phyloP scores from a whole-genome alignment of 768 basidiomycete genomes.

The Boletus speciosus region DNA sequence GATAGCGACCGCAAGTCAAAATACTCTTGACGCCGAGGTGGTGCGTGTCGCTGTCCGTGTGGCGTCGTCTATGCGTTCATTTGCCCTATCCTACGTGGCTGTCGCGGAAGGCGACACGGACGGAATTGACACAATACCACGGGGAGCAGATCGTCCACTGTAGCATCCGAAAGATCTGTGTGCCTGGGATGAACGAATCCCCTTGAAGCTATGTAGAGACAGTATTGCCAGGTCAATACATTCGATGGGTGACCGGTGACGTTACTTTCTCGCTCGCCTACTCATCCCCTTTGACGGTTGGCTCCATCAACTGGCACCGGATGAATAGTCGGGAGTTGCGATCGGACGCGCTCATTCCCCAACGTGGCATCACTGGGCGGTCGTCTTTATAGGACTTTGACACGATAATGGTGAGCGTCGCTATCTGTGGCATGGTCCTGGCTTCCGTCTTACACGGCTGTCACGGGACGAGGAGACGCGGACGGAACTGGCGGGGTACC shows the following conservation, averaged over 20 bases:
- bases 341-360: neutral
- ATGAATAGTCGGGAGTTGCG: neutral
- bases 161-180: neutral
- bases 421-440: neutral
- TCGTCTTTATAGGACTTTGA: constrained; percentile 1
- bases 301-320: neutral
- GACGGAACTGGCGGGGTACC: neutral
- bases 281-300: no score
- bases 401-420: neutral
- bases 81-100: neutral
- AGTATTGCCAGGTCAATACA: neutral
- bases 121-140: neutral
- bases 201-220: neutral
- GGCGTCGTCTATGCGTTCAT: neutral
- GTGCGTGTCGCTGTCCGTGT: neutral
- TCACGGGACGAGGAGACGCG: neutral
- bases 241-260: neutral
- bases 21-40: neutral
- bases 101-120: neutral
- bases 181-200: neutral
- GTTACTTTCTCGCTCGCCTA: neutral
- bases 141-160: neutral
- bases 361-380: neutral
- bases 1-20: no score
- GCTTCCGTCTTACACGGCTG: neutral